Conservation (phyloP, 805 yeast genomes). For the Metschnikowia picachoensis region DNA sequence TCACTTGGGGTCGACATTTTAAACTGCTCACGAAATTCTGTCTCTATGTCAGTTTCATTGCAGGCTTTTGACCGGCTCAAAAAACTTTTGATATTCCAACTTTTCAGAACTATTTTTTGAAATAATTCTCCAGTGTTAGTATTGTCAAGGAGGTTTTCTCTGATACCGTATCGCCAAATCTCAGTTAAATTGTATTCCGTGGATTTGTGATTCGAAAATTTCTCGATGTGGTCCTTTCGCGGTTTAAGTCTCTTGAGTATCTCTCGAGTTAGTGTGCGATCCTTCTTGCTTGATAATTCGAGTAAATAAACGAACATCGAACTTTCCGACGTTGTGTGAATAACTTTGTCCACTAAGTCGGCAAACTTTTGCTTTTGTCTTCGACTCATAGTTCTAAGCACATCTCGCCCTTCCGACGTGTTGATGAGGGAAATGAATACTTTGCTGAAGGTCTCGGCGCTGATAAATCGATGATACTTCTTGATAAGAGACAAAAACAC, state of each 20-base stretch:
- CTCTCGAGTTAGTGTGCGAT: background rate
- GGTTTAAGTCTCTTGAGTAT: background rate
- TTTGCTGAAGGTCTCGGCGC: background rate
- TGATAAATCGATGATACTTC: background rate
- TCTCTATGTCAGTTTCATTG: background rate
- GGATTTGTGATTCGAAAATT: background rate
- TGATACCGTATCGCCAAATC: constrained; percentile 14
- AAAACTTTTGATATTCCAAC: constrained; percentile 12
- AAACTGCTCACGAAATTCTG: constrained; percentile 16
- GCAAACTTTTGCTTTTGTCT: background rate
- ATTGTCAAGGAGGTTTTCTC: constrained; percentile 11
- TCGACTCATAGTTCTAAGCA: constrained; percentile 5
- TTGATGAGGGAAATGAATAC: constrained; percentile 1
- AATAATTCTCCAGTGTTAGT: constrained; percentile 10
- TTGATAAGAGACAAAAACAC: background rate
- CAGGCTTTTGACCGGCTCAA: background rate
- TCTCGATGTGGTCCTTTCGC: background rate
- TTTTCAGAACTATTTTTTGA: constrained; percentile 10
- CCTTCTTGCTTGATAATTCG: constrained; percentile 4
- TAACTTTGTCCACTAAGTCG: background rate
- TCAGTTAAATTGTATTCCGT: constrained; percentile 14
- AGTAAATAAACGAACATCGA: constrained; percentile 2
- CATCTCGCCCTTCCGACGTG: constrained; percentile 1
- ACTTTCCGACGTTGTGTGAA: background rate
- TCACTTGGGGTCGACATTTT: constrained; percentile 16